Evolutionary conservation across 371 early-diverging fungal genomes (phyloP).

Genomic region (Gilbertella persicaria): DNA sequence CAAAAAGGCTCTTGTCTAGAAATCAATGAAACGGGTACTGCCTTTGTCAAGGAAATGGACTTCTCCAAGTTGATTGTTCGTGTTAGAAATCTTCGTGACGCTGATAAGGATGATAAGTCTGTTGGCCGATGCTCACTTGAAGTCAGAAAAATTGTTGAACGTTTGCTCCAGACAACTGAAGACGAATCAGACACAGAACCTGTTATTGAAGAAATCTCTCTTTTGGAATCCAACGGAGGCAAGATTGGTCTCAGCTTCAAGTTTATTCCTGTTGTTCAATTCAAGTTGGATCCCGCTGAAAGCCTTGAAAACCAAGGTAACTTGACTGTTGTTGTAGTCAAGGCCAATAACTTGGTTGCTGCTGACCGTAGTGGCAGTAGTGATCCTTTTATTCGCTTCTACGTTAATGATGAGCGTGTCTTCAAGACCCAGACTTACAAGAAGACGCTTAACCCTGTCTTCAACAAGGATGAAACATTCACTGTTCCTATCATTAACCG

Average conservation of each 20-base stretch:
- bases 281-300: slow-evolving; percentile 46
- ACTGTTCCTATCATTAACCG: slow-evolving; percentile 65
- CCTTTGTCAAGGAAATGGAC: slow-evolving; percentile 54
- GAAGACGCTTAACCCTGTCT: slow-evolving; percentile 82
- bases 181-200: slow-evolving; percentile 18
- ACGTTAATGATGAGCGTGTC: slow-evolving; percentile 73
- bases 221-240: slow-evolving; percentile 34
- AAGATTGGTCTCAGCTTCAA: slow-evolving; percentile 40
- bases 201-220: slow-evolving; percentile 21
- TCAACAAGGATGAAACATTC: slow-evolving; percentile 70
- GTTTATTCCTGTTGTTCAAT: slow-evolving; percentile 44
- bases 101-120: slow-evolving; percentile 38
- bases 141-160: slow-evolving; percentile 34
- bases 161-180: slow-evolving; percentile 13
- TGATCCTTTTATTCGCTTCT: slow-evolving; percentile 84
- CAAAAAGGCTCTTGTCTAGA: slow-evolving; percentile 40
- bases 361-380: slow-evolving; percentile 67
- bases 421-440: slow-evolving; percentile 79
- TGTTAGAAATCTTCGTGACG: slow-evolving; percentile 34
- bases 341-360: slow-evolving; percentile 46
- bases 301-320: slow-evolving; percentile 56
- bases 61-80: slow-evolving; percentile 43
- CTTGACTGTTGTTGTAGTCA: slow-evolving; percentile 44
- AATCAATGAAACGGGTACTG: slow-evolving; percentile 47
- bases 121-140: slow-evolving; percentile 21